Evolutionary conservation across 768 basidiomycete genomes (phyloP), one percentile per base, ranked within the genome.

Genomic region (Saitozyma podzolica): DNA sequence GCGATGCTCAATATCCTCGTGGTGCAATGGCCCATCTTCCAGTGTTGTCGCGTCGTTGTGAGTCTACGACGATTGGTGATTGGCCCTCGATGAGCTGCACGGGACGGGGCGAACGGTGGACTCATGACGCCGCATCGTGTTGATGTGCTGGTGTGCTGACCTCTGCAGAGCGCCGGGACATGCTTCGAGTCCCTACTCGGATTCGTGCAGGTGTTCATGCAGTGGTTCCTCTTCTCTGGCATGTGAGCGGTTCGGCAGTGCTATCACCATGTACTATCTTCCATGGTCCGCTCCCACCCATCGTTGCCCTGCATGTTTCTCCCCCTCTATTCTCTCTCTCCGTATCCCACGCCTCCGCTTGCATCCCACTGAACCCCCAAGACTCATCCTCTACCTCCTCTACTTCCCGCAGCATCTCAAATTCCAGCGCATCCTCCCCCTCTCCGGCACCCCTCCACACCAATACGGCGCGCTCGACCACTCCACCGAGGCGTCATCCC

Each of bases 361-460:
- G 5, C 5, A 5, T 29, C 29, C 29, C 29, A 29, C 29, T 29
- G 29, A 29, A 2, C 29, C 29, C 29, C 51, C 19, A 67, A 97
- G 94, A 50, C 83, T 97, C 61, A 84, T 94, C 0, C 85, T 99
- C 2, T 98, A 90, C 81, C 87, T 99, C 82, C 82, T 89, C 47
- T 98, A 93, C 82, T 98, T 91, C 77, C 96, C 96, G 0, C 80
- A 84, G 7, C 86, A 90, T 70, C 86, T 89, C 74, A 96, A 94
- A 80, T 90, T 87, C 50, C 66, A 74, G 41, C 65, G 69, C 8
- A 65, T 65, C 7, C 50, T 76, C 20, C 70, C 70, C 17, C 61
- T 68, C 40, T 59, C 59, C 14, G 53, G 20, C 52, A 43, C 66
- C 6, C 56, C 63, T 6, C 58, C 42, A 29, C 13, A 55, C 5